Evolutionary conservation across 2,329 filamentous ascomycete species (phyloP).

Genomic region (Scedosporium aurantiacum): DNA sequence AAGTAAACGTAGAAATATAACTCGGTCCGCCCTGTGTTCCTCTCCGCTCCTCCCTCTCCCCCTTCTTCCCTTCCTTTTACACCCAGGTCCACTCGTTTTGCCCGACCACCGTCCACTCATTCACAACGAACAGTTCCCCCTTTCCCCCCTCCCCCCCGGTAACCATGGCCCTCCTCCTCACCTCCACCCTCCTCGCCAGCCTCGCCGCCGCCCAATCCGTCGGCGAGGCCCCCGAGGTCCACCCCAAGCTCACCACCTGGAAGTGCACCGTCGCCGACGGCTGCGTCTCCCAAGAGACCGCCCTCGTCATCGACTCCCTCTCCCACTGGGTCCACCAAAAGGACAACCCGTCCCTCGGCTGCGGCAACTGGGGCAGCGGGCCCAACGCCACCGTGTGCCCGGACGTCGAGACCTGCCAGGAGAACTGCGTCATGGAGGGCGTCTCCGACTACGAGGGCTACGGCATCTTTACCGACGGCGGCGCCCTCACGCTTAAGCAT

Average conservation of each 20-base stretch:
- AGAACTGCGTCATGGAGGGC: conserved; percentile 44
- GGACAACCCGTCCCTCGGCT: conserved; percentile 19
- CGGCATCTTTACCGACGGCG: conserved; percentile 21
- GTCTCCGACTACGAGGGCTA: conserved; percentile 32
- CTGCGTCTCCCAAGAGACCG: conserved; percentile 34
- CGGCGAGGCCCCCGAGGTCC: conserved; percentile 30
- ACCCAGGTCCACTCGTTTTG: background rate
- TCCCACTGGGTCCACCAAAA: conserved; percentile 34
- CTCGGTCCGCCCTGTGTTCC: background rate
- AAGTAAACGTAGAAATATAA: too few relatives aligned
- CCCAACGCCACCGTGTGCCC: conserved; percentile 35
- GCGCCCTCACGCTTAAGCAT: conserved; percentile 19
- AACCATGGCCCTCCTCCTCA: conserved; percentile 7
- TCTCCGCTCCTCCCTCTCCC: background rate
- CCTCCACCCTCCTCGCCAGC: conserved; percentile 13
- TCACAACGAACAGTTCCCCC: too few relatives aligned
- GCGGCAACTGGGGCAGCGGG: conserved; percentile 20
- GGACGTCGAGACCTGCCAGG: conserved; percentile 35
- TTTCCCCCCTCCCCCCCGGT: background rate
- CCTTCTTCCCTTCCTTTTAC: background rate
- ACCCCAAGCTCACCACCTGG: conserved; percentile 39
- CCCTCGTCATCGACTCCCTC: conserved; percentile 37
- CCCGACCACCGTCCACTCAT: background rate
- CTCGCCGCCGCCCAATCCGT: conserved; percentile 26
- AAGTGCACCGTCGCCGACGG: conserved; percentile 38